A percentile compares a stretch with the other conserved stretches of the same genome.
Evolutionary conservation across 2,329 filamentous ascomycete genomes (phyloP).

Genomic region (Arthrobotrys sinensis): DNA sequence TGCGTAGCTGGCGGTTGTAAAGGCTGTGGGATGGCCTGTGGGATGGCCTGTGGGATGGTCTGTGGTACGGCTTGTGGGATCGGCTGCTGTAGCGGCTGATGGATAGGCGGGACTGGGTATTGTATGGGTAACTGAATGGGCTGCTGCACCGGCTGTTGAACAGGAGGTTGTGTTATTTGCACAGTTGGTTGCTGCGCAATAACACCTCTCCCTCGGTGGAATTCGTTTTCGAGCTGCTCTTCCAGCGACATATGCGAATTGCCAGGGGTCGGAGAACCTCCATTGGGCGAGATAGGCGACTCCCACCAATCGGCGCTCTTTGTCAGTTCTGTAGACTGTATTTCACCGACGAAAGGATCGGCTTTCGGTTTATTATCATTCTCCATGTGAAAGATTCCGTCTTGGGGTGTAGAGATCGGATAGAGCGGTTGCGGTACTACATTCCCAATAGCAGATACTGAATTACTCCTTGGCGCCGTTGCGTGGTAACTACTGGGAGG

Average conservation of each 20-base stretch:
- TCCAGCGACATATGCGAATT: conserved; percentile 34
- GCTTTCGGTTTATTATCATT: conserved; percentile 26
- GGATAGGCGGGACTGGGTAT: conserved; percentile 7
- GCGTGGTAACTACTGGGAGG: conserved; percentile 47
- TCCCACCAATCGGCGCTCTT: conserved; percentile 57
- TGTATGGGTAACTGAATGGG: conserved; percentile 9
- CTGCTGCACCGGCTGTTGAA: conserved; percentile 4
- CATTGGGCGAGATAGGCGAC: conserved; percentile 39
- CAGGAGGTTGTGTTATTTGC: conserved; percentile 5
- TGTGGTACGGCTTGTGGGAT: conserved; percentile 4
- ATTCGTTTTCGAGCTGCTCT: conserved; percentile 57
- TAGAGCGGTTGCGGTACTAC: conserved; percentile 31
- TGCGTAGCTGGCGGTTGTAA: conserved; percentile 14
- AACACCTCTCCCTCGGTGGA: conserved; percentile 44
- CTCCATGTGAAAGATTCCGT: conserved; percentile 52
- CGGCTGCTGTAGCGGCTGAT: conserved; percentile 5
- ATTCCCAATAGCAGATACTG: conserved; percentile 44
- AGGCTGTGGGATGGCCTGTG: conserved; percentile 12
- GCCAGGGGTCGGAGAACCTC: conserved; percentile 28
- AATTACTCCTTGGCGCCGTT: conserved; percentile 42
- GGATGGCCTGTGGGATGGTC: conserved; percentile 2
- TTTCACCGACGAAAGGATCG: conserved; percentile 38
- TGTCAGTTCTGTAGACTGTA: background rate
- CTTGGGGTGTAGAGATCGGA: conserved; percentile 42
- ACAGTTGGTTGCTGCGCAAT: conserved; percentile 28